Conservation (phyloP, 1,284 basidiomycete genomes). For the Schizophyllum amplum region DNA sequence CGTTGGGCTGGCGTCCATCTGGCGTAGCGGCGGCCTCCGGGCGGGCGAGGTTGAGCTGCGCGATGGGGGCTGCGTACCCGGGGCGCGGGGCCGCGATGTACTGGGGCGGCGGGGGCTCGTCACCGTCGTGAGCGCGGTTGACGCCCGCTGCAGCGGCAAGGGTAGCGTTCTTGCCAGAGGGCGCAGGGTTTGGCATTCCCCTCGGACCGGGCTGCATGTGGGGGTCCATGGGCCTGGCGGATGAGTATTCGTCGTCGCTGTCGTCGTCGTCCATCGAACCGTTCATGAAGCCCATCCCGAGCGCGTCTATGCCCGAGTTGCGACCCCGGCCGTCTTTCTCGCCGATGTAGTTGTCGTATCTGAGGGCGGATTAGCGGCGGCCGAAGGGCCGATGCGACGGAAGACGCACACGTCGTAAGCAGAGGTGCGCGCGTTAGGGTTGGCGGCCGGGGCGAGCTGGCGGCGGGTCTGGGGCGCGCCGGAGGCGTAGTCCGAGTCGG, state of each 20-base stretch:
- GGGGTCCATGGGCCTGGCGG: not conserved
- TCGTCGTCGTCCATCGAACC: conserved; percentile 40
- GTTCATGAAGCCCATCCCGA: conserved; percentile 46
- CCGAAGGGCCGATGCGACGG: conserved; percentile 6
- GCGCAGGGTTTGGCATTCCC: not conserved
- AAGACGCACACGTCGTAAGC: conserved; percentile 57
- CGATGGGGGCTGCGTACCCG: conserved; percentile 62
- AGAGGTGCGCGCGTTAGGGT: conserved; percentile 35
- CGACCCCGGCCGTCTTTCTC: conserved; percentile 28
- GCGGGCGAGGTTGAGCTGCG: conserved; percentile 48
- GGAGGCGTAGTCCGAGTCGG: conserved; percentile 44
- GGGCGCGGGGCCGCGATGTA: conserved; percentile 59
- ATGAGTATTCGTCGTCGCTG: conserved; percentile 25
- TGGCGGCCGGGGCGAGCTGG: conserved; percentile 16
- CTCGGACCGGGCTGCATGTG: not conserved
- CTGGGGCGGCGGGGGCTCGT: conserved; percentile 14
- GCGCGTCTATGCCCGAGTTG: conserved; percentile 42
- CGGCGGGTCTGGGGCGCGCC: conserved; percentile 32
- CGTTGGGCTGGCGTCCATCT: conserved; percentile 23
- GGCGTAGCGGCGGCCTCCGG: conserved; percentile 34
- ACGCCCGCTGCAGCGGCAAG: conserved; percentile 10
- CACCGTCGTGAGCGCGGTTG: conserved; percentile 7
- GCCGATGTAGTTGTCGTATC: conserved; percentile 55
- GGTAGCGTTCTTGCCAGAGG: conserved; percentile 14
- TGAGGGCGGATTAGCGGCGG: conserved; percentile 18